Base-by-base conservation (phyloP, 192 early-diverging fungal genomes). In the Backusella australiensis region DNA sequence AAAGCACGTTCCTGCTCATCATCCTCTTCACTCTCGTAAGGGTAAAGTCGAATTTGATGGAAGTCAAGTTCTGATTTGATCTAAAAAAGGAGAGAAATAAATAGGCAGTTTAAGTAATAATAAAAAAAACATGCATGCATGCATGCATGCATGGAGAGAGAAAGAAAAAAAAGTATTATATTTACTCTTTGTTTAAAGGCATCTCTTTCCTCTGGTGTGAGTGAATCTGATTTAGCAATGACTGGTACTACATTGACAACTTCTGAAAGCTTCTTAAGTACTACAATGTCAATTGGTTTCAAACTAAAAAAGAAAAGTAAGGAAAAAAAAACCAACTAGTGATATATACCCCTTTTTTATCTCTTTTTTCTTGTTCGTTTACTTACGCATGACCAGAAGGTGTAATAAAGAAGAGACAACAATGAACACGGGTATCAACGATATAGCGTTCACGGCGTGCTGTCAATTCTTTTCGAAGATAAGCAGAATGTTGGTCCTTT, bases 401-500 rank as follows among this genome's bases (percentile, higher is more conserved):
- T 69, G 95, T 91, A 81, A 99, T 92, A 85, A 99, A 99, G 85
- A 94, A 99, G 75, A 99, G 87, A 71, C 96, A 95, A 73, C 92
- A 93, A 86, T 99, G 97, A 74, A 99, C 91, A 75, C 96, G 90
- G 41, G 97, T 96, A 84, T 99, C 97, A 80, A 91, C 85, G 81
- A 99, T 98, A 75, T 96, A 89, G 52, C 91, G 88, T 72, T 97
- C 97, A 80, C 97, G 92, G 78, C 84, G 85, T 44, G 94, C 91
- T 70, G 93, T 93, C 75, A 94, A 87, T 84, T 99, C 97, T 83
- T 96, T 94, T 81, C 95, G 91, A 69, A 99, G 89, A 86, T 94
- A 99, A 59, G 92, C 89, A 14, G 93, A 93, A 88, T 99, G 97
- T 88, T 98, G 97, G 82, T 97, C 97, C 88, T 97, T 96, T 82